These are phyloP conservation scores for Posidonia australis DNA, from an alignment of 106 monocot species.

Conservation along the genomic window DNA sequence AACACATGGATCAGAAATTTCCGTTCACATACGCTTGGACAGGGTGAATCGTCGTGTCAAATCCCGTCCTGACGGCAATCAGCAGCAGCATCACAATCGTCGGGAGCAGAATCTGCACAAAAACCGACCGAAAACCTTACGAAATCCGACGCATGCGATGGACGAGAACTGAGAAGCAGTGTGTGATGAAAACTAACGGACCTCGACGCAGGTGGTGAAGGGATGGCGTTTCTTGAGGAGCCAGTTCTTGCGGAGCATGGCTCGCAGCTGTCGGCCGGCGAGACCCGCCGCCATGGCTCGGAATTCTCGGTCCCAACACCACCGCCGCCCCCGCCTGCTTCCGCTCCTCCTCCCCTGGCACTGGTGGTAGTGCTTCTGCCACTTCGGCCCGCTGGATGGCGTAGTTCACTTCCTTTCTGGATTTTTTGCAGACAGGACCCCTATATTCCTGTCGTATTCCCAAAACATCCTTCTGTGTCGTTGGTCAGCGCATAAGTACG, in stretches of 20 bases:
- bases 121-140: background rate
- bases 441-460: too few species aligned
- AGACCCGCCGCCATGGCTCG: background rate
- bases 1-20: background rate
- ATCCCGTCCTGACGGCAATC: conserved; percentile 46
- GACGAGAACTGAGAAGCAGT: background rate
- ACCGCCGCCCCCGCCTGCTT: too few species aligned
- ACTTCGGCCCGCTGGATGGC: too few species aligned
- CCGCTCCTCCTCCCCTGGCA: too few species aligned
- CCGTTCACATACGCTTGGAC: conserved; percentile 42
- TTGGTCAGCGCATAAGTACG: too few species aligned
- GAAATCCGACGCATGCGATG: background rate
- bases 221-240: conserved; percentile 83
- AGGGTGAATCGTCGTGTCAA: conserved; percentile 70
- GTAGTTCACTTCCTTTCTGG: too few species aligned
- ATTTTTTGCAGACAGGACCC: too few species aligned
- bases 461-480: too few species aligned
- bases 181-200: conserved; percentile 5
- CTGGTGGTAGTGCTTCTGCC: too few species aligned
- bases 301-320: too few species aligned
- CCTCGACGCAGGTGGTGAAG: conserved; percentile 55
- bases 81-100: conserved; percentile 75
- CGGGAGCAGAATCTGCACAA: conserved; percentile 59
- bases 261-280: conserved; percentile 38
- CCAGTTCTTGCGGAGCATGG: conserved; percentile 96